These are phyloP conservation scores for Trichoderma sp. DNA, from an alignment of 2,329 filamentous ascomycete genomes.

Conservation along the genomic window DNA sequence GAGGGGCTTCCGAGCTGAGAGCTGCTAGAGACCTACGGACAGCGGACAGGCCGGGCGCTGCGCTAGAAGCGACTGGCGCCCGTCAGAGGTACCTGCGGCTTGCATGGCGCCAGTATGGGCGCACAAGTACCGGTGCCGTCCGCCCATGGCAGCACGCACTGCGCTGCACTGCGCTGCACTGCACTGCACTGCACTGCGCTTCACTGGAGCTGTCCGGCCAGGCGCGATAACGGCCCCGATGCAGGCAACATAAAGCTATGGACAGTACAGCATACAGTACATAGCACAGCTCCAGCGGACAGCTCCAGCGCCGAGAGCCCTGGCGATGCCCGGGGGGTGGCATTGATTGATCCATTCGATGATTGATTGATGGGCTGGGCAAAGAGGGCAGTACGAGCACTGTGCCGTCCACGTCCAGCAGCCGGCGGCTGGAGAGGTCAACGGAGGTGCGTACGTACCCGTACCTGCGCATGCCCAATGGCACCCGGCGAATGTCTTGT, in stretches of 20 bases:
- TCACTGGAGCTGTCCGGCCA: too few relatives aligned
- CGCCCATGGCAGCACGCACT: not conserved
- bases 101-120: not conserved
- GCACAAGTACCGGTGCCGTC: not conserved
- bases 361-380: too few relatives aligned
- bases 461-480: too few relatives aligned
- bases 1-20: constrained; percentile 1
- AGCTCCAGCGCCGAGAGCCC: constrained; percentile 15
- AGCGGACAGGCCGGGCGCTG: constrained; percentile 4
- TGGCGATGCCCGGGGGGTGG: not conserved
- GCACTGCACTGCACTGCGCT: not conserved
- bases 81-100: not conserved
- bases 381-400: not conserved
- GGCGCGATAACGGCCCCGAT: constrained; percentile 8
- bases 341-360: too few relatives aligned
- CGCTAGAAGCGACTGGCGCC: constrained; percentile 1
- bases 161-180: not conserved
- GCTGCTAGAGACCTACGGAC: not conserved
- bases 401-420: not conserved
- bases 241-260: too few relatives aligned
- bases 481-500: too few relatives aligned
- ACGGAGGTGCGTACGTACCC: not conserved
- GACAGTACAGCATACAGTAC: too few relatives aligned
- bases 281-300: not conserved
- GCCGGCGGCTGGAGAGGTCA: constrained; percentile 3